Evolutionary conservation across 345 rosid genomes (phyloP), one percentile per base, ranked within the genome.

Genomic region (Populus deltoides): DNA sequence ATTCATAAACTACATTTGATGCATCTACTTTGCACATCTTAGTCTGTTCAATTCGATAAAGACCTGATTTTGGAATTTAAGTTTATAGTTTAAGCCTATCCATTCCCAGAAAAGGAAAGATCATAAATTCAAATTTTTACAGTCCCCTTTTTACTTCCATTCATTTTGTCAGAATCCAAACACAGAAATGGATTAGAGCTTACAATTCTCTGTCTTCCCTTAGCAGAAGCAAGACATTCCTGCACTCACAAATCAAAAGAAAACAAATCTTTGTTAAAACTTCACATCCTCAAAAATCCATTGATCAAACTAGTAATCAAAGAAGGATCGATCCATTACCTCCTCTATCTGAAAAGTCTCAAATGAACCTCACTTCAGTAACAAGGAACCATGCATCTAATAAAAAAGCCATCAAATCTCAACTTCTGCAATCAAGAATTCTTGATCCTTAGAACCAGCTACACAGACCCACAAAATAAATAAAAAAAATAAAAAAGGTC

Each of bases 401-500:
- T 18, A 43, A 12, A 43, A 25, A 66, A n/a, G 43, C 18, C 5
- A 17, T 69, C 47, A 38, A 11, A 57, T 11, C 43, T 62, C 61
- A 68, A 53, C 25, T 69, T 29, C 35, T 69, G n/a, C 59, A 43
- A 68, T 62, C 17, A 31, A 61, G 63, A 43, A 24, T 24, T 31
- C 65, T 24, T 20, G 65, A 71, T 71, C 75, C n/a, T 55, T 10
- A n/a, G 27, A 27, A 5, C 55, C 73, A 73, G 29, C 68, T 68
- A 12, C 57, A 68, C 33, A 76, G 15, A 47, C 72, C 57, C 27
- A 17, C 8, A 59, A 53, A 57, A 55, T 8, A 55, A 69, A 41
- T 16, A 5, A 69, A 47, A n/a, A 36, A 35, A n/a, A 39, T 11
- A 15, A 3, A 53, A 53, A 53, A 47, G 6, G 51, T n/a, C 49